Conservation (phyloP, 352 stramenopile species). For the Globisporangium abappressorium region DNA sequence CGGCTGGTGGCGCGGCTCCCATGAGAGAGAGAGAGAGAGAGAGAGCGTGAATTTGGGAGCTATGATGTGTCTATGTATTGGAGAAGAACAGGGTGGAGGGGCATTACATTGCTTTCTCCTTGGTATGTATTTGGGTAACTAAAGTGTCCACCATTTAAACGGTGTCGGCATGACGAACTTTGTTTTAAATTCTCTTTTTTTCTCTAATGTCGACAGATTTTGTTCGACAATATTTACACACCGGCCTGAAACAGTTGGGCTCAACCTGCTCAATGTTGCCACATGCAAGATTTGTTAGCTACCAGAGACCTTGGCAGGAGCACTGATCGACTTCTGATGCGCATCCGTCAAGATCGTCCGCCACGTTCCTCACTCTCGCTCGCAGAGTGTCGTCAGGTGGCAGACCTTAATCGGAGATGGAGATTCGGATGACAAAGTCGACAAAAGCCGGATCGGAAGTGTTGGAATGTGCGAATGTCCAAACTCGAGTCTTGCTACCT, state of each 20-base stretch:
- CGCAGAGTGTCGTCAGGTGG: not conserved
- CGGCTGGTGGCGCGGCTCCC: conserved; percentile 33
- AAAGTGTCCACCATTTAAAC: not conserved
- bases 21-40: conserved; percentile 17
- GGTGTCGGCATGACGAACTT: not conserved
- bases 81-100: not conserved
- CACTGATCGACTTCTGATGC: no score
- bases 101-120: not conserved
- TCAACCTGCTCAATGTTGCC: no score
- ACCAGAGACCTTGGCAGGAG: no score
- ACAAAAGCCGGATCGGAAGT: no score
- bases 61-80: not conserved
- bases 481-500: no score
- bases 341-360: no score
- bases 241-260: not conserved
- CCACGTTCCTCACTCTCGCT: not conserved
- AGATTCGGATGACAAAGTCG: no score
- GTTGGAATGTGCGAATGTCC: no score
- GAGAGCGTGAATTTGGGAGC: not conserved
- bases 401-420: no score
- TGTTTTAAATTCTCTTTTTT: not conserved
- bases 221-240: not conserved
- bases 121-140: not conserved
- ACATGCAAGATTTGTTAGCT: no score
- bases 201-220: not conserved